These are phyloP conservation scores for Nitzschia sp. DNA, from an alignment of 108 stramenopile species.

Conservation along the genomic window DNA sequence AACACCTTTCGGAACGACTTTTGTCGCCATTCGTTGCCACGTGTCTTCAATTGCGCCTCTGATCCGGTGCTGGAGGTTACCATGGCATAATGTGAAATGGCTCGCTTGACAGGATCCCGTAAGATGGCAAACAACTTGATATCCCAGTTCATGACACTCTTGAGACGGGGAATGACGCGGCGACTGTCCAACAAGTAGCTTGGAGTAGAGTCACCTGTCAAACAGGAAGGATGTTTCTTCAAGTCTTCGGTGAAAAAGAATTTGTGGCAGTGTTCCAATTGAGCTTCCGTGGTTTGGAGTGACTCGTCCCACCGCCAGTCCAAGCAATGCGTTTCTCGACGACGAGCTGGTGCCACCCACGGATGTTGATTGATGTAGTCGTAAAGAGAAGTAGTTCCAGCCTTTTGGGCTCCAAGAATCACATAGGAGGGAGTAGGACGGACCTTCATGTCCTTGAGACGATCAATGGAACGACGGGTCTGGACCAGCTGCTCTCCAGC, in stretches of 20 bases:
- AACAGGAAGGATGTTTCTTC: conserved; percentile 63
- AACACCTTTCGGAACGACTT: conserved; percentile 86
- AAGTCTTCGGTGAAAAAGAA: conserved; percentile 80
- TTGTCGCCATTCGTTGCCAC: conserved; percentile 78
- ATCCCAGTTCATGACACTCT: conserved; percentile 58
- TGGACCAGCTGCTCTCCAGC: conserved; percentile 84
- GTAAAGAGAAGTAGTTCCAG: conserved; percentile 93
- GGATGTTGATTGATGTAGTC: conserved; percentile 94
- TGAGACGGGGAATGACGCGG: conserved; percentile 88
- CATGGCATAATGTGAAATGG: conserved; percentile 94
- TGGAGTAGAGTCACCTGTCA: conserved; percentile 96
- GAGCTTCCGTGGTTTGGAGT: conserved; percentile 41
- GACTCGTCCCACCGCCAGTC: conserved; percentile 92
- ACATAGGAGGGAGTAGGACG: conserved; percentile 75
- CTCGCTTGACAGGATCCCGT: conserved; percentile 91
- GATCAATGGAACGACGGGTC: conserved; percentile 91
- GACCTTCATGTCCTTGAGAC: conserved; percentile 43
- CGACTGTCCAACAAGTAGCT: conserved; percentile 87
- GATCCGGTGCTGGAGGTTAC: conserved; percentile 81
- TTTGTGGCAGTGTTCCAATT: conserved; percentile 56
- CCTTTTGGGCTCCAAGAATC: conserved; percentile 93
- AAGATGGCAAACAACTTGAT: conserved; percentile 87
- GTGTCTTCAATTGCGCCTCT: conserved; percentile 68
- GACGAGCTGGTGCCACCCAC: conserved; percentile 65
- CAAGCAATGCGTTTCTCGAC: conserved; percentile 96